Base-by-base conservation (phyloP, 352 stramenopile genomes). In the Albugo candida region DNA sequence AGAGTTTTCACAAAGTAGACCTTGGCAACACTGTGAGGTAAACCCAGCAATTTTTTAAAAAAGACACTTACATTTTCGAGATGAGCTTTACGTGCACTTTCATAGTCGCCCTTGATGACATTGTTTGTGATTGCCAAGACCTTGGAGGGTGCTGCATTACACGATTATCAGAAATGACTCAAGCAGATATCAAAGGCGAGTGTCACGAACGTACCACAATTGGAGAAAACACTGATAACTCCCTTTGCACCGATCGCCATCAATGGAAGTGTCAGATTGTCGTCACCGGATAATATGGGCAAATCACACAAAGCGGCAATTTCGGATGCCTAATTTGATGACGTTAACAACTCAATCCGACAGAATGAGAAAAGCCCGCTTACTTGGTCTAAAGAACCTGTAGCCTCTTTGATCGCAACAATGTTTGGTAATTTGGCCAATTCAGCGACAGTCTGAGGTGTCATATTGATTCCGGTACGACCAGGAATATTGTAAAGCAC, bases 401-500 rank as follows among this genome's bases (percentile, higher is more conserved):
- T 98, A 18, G 94, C 94, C 64, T 99, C 94, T 67, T 99, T 99
- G 51, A 99, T 83, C 40, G 91, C 95, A 34, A 98, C 77, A 59
- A 99, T 96, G 54, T 87, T 83, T n/a, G 91, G 81, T 59, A 98
- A 69, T 66, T 94, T 86, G 36, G 85, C 69, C 12, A 95, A 67
- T 47, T 95, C 70, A 8, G 74, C 88, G 54, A 98, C 92, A 18
- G 83, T 97, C 60, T 96, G 83, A 20, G 95, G 91, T 38, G 72
- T 64, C 50, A 99, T 76, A 64, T 97, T 95, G 47, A 97, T 88
- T 47, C 83, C 93, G 27, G 94, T 98, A 20, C 95, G 74, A 44
- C 93, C 88, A 16, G 95, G 95, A 47, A 98, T 96, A 73, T 98
- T 98, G 81, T 97, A 98, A 44, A 98, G 61, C 35, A 97, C 75